Evolutionary conservation across 2,329 filamentous ascomycete species (phyloP).

Genomic region (Hypoxylon sp.): DNA sequence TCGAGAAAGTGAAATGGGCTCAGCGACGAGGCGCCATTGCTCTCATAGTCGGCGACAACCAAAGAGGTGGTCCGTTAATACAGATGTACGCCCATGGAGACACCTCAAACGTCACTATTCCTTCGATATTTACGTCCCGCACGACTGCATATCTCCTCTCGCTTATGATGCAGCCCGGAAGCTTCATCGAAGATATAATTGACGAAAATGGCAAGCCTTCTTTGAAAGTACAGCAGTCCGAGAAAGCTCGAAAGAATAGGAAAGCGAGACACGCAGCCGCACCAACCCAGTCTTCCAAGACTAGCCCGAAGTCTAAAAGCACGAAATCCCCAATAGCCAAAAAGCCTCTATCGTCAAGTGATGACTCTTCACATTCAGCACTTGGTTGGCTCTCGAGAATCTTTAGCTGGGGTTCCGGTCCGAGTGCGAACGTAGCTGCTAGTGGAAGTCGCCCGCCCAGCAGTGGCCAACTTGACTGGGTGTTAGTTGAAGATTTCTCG

Average conservation of each 20-base stretch:
- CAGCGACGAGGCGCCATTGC: constrained; percentile 90
- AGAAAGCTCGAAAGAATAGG: constrained; percentile 55
- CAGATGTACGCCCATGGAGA: constrained; percentile 99
- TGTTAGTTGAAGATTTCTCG: constrained; percentile 74
- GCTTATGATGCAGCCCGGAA: constrained; percentile 81
- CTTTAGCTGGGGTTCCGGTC: constrained; percentile 54
- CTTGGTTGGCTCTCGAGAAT: constrained; percentile 61
- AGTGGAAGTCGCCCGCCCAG: constrained; percentile 75
- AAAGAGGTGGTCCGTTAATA: constrained; percentile 87
- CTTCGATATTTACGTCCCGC: constrained; percentile 92
- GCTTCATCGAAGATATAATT: constrained; percentile 70
- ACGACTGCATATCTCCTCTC: constrained; percentile 95
- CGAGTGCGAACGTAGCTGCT: constrained; percentile 49
- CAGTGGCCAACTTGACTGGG: constrained; percentile 81
- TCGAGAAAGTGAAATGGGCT: constrained; percentile 98
- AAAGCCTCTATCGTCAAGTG: constrained; percentile 42
- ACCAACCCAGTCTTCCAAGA: constrained; percentile 46
- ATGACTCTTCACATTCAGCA: constrained; percentile 45
- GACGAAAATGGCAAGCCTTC: constrained; percentile 70
- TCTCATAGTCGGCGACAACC: constrained; percentile 93
- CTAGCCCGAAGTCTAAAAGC: constrained; percentile 46
- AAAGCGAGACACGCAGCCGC: constrained; percentile 53
- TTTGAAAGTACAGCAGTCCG: constrained; percentile 65
- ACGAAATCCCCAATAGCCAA: constrained; percentile 44
- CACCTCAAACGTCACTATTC: constrained; percentile 94